These are phyloP conservation scores for Barbarea vulgaris DNA, from an alignment of 345 rosid species.

Conservation along the genomic window DNA sequence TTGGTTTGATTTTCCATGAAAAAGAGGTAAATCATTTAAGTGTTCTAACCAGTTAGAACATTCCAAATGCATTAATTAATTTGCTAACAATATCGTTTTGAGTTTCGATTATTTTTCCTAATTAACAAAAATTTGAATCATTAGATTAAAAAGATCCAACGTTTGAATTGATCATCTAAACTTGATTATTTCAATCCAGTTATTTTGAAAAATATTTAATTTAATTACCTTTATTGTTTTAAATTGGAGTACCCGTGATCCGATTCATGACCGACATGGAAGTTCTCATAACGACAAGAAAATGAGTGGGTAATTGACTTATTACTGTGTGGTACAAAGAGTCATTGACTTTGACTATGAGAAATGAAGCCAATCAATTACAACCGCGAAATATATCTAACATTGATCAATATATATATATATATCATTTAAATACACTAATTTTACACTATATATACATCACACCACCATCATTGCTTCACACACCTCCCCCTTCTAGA, in stretches of 20 bases:
- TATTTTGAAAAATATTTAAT: not conserved
- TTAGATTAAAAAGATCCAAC: not conserved
- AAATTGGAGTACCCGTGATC: not conserved
- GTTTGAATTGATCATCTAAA: not conserved
- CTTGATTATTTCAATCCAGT: not conserved
- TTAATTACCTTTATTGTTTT: not conserved
- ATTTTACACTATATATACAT: slow-evolving; percentile 33
- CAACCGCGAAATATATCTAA: not conserved
- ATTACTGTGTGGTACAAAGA: slow-evolving; percentile 12
- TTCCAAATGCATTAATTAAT: not conserved
- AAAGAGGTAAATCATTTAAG: not conserved
- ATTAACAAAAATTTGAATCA: not conserved
- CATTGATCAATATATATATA: not conserved
- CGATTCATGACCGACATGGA: slow-evolving; percentile 24
- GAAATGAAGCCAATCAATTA: slow-evolving; percentile 17
- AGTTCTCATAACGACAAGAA: slow-evolving; percentile 15
- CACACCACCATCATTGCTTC: slow-evolving; percentile 17
- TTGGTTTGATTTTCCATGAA: not conserved
- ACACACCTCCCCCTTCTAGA: slow-evolving; percentile 15
- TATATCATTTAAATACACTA: not conserved
- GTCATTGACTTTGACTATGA: slow-evolving; percentile 19
- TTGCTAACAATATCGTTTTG: too few relatives aligned
- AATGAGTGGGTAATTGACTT: slow-evolving; percentile 15
- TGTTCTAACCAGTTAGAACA: not conserved
- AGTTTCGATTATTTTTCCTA: too few relatives aligned